Percentiles rank a stretch among this genome's conserved stretches.
These are phyloP conservation scores for Leishmania braziliensis DNA, from an alignment of 208 protist species.

Conservation along the genomic window DNA sequence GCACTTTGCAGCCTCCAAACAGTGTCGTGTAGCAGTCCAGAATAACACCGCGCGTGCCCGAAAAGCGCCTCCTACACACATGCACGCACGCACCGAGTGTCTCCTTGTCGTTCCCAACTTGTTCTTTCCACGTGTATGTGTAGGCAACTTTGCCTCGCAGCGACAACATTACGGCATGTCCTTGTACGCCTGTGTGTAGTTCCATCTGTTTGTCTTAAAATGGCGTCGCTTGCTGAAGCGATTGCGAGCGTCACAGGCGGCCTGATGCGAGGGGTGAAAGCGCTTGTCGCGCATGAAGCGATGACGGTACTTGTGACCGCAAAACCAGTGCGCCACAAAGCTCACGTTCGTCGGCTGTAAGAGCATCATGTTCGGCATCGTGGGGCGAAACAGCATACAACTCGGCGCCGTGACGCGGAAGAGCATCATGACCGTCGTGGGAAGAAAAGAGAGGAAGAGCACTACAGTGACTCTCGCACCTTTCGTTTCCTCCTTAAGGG, in stretches of 20 bases:
- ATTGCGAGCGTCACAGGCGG: constrained; percentile 72
- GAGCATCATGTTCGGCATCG: constrained; percentile 32
- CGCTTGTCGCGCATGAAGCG: constrained; percentile 91
- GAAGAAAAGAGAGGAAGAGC: not conserved
- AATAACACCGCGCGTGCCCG: not conserved
- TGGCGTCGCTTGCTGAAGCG: constrained; percentile 80
- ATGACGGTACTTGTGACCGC: constrained; percentile 83
- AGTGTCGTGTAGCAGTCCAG: not conserved
- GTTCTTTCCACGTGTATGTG: not conserved
- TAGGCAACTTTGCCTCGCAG: not conserved
- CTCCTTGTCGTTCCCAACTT: not conserved
- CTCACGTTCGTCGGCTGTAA: constrained; percentile 55
- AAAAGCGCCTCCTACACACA: not conserved
- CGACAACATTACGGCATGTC: constrained; percentile 74
- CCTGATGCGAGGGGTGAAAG: constrained; percentile 83
- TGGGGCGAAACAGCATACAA: constrained; percentile 39
- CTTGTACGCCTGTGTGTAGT: constrained; percentile 91
- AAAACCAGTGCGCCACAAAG: constrained; percentile 88
- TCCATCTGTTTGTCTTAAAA: constrained; percentile 93
- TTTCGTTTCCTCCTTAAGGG: not conserved
- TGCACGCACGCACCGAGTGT: not conserved
- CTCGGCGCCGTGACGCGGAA: constrained; percentile 20
- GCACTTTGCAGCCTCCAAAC: not conserved
- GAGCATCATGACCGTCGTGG: constrained; percentile 8
- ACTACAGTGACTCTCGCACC: not conserved